Conservation (phyloP, 345 rosid species). For the Kernera saxatilis region DNA sequence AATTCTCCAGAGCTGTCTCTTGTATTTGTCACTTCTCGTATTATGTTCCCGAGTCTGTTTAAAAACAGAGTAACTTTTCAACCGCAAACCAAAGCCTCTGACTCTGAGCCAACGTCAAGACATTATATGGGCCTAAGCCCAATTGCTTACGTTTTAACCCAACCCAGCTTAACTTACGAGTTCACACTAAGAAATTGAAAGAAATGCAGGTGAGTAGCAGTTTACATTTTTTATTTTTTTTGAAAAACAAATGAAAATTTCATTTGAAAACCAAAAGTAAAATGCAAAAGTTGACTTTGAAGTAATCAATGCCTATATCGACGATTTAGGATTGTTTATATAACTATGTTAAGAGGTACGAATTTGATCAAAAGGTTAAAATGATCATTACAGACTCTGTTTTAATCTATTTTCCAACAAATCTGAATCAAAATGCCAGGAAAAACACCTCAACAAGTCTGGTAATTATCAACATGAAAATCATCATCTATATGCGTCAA, state of each 20-base stretch:
- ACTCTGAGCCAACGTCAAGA: not conserved
- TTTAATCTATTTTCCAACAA: not conserved
- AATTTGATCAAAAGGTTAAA: not conserved
- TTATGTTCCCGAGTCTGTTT: not conserved
- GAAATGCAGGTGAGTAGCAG: not conserved
- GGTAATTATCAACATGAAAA: not conserved
- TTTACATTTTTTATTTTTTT: no score
- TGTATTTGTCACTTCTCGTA: not conserved
- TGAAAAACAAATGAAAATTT: not conserved
- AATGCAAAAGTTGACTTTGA: not conserved
- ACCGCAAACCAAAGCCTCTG: not conserved
- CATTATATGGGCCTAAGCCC: not conserved
- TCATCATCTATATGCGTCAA: conserved; percentile 8
- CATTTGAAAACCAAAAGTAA: not conserved
- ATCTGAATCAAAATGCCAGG: conserved; percentile 3
- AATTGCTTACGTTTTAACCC: not conserved
- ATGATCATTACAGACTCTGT: conserved; percentile 10
- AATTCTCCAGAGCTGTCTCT: not conserved
- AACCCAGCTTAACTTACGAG: not conserved
- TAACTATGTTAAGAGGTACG: not conserved
- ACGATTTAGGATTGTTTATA: not conserved
- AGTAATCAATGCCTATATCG: not conserved
- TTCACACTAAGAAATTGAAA: not conserved
- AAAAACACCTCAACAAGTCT: not conserved
- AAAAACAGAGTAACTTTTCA: not conserved